phyloP scores from a whole-genome alignment of 1,139 yeast genomes.

The Meyerozyma smithsonii region DNA sequence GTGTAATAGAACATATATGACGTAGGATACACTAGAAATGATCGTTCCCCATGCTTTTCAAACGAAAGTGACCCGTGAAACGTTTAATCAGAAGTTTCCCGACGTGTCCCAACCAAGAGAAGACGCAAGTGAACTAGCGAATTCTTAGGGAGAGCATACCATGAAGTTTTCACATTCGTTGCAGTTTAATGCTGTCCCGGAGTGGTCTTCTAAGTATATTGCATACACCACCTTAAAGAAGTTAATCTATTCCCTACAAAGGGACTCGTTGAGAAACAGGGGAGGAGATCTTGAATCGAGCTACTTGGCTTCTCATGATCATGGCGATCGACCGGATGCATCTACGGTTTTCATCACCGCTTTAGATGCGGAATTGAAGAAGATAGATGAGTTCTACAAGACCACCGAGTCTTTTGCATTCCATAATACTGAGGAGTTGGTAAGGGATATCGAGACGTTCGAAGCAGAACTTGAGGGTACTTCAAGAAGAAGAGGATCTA shows the following conservation, averaged over 20 bases:
- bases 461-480: constrained; percentile 26
- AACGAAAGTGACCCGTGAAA: too few species aligned
- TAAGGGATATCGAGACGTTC: constrained; percentile 45
- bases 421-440: constrained; percentile 45
- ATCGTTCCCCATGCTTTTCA: too few species aligned
- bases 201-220: constrained; percentile 68
- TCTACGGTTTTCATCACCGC: constrained; percentile 45
- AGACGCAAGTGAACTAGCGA: background rate
- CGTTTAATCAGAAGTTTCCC: too few species aligned
- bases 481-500: constrained; percentile 1
- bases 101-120: background rate
- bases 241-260: constrained; percentile 59
- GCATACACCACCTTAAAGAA: constrained; percentile 63
- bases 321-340: constrained; percentile 21
- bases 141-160: background rate
- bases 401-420: constrained; percentile 47
- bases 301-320: constrained; percentile 22
- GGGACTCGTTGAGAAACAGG: constrained; percentile 41
- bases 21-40: too few species aligned
- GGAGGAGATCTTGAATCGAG: constrained; percentile 27
- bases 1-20: too few species aligned
- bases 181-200: constrained; percentile 73
- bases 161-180: constrained; percentile 74
- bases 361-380: constrained; percentile 50
- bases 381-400: constrained; percentile 57